Conservation (phyloP, 805 yeast genomes). For the Brettanomyces sp. region DNA sequence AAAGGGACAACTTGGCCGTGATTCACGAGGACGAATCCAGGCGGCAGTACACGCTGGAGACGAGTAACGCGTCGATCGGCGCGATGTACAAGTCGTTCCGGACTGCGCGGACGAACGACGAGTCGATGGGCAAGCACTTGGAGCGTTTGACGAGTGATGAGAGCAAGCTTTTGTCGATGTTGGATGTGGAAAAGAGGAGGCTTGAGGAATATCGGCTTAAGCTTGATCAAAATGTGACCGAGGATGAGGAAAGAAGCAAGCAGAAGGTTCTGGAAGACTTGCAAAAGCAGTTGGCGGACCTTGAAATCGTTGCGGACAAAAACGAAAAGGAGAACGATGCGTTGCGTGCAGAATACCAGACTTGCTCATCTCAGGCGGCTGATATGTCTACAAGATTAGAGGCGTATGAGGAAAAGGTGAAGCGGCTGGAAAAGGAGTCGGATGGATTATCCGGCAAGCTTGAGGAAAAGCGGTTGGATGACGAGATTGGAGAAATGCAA, state of each 20-base stretch:
- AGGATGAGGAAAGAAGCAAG: conserved; percentile 5
- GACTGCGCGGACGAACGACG: conserved; percentile 22
- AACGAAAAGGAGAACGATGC: conserved; percentile 14
- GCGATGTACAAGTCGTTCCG: conserved; percentile 29
- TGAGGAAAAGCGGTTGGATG: conserved; percentile 10
- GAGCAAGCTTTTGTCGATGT: conserved; percentile 5
- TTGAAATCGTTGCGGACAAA: conserved; percentile 12
- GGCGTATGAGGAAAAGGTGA: conserved; percentile 15
- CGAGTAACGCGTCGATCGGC: conserved; percentile 31
- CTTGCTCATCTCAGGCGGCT: conserved; percentile 37
- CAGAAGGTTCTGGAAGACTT: conserved; percentile 9
- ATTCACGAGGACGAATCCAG: conserved; percentile 30
- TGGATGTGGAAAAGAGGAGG: conserved; percentile 7
- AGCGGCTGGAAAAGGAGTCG: conserved; percentile 19
- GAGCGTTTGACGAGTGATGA: conserved; percentile 17
- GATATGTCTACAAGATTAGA: conserved; percentile 26
- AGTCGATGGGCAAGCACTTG: conserved; percentile 20
- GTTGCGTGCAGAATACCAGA: conserved; percentile 35
- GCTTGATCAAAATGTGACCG: conserved; percentile 2
- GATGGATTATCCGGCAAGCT: conserved; percentile 28
- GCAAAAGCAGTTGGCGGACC: conserved; percentile 3
- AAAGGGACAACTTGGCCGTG: conserved; percentile 1
- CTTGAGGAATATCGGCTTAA: conserved; percentile 2
- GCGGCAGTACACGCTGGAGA: conserved; percentile 32
- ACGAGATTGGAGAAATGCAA: conserved; percentile 7